Evolutionary conservation across 495 filamentous ascomycete species (phyloP).

Genomic region (Hypoxylon fuscum): DNA sequence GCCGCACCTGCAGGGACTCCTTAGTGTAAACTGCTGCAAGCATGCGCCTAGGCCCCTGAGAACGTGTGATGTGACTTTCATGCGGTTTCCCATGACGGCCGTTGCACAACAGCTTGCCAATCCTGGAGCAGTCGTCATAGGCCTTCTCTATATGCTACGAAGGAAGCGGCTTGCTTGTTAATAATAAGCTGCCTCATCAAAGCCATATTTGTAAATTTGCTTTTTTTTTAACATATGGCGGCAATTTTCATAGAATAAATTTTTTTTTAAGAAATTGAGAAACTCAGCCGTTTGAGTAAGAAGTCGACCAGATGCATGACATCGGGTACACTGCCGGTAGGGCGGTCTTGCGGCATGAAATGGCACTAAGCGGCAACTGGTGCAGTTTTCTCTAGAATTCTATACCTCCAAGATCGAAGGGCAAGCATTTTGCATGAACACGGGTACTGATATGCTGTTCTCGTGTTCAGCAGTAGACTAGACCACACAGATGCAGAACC

Average conservation of each 20-base stretch:
- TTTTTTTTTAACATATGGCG: no score
- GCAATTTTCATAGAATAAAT: no score
- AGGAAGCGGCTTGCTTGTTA: not conserved
- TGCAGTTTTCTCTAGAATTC: not conserved
- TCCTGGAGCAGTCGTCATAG: not conserved
- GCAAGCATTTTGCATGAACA: not conserved
- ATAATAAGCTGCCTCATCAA: not conserved
- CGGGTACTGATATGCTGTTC: not conserved
- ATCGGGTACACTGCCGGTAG: not conserved
- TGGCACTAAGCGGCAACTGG: not conserved
- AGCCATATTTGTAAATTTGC: not conserved
- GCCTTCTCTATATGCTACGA: not conserved
- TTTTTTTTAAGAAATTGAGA: not conserved
- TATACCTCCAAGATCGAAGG: not conserved
- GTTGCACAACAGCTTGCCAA: slow-evolving; percentile 19
- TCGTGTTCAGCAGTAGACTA: not conserved
- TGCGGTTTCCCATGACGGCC: slow-evolving; percentile 19
- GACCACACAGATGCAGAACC: not conserved
- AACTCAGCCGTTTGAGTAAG: not conserved
- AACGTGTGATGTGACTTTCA: slow-evolving; percentile 24
- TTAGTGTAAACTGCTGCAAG: no score
- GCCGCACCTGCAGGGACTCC: slow-evolving; percentile 21
- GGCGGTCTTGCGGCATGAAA: not conserved
- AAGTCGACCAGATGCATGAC: not conserved
- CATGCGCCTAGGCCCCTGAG: slow-evolving; percentile 11